phyloP scores from a whole-genome alignment of 1,284 basidiomycete genomes.

The Austroboletus niveus region DNA sequence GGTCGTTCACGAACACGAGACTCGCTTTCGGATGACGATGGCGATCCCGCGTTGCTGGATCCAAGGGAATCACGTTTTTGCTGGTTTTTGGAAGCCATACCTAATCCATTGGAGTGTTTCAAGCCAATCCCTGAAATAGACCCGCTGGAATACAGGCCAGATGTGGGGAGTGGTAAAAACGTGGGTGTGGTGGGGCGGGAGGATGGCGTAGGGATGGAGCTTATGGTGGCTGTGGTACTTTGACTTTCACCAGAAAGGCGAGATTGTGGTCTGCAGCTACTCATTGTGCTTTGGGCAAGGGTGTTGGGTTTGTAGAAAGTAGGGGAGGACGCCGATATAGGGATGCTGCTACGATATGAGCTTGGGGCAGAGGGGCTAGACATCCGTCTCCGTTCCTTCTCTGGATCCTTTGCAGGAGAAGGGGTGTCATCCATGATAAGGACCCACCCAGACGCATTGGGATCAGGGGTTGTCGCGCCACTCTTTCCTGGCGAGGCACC shows the following conservation, averaged over 20 bases:
- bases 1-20: constrained; percentile 36
- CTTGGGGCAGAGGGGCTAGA: constrained; percentile 56
- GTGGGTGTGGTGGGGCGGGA: constrained; percentile 75
- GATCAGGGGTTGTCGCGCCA: constrained; percentile 45
- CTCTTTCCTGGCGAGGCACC: constrained; percentile 43
- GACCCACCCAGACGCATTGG: constrained; percentile 75
- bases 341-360: constrained; percentile 38
- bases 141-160: constrained; percentile 43
- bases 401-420: constrained; percentile 58
- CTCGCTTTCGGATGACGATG: constrained; percentile 32
- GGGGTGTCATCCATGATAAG: constrained; percentile 81
- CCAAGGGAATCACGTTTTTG: constrained; percentile 61
- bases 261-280: constrained; percentile 61
- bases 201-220: constrained; percentile 63
- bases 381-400: constrained; percentile 53
- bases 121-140: constrained; percentile 40
- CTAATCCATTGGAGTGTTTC: constrained; percentile 57
- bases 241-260: constrained; percentile 59
- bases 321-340: constrained; percentile 40
- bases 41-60: constrained; percentile 38
- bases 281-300: constrained; percentile 42
- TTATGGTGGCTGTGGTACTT: constrained; percentile 55
- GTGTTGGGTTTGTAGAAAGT: constrained; percentile 34
- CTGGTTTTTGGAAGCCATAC: constrained; percentile 41
- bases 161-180: constrained; percentile 63